Percentiles rank a stretch among this genome's conserved stretches.
Conservation (phyloP, 441 rosid species). For the Cnidoscolus chayamansa region DNA sequence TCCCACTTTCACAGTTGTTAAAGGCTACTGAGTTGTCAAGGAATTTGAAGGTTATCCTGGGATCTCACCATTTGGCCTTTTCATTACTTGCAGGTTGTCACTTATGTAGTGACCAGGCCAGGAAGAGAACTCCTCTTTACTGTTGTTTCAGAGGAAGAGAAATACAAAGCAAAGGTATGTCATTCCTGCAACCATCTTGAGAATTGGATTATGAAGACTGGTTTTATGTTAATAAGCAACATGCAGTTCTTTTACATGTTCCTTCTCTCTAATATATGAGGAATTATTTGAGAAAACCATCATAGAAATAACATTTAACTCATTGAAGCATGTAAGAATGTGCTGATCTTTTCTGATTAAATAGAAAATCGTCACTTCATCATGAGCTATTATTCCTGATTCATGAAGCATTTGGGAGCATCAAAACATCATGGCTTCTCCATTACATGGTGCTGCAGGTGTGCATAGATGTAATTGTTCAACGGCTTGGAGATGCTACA, state of each 20-base stretch:
- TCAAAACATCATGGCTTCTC: constrained; percentile 8
- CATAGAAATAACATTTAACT: neutral
- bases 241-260: neutral
- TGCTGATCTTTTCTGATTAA: neutral
- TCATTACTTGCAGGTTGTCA: constrained; percentile 58
- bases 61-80: neutral
- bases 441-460: constrained; percentile 41
- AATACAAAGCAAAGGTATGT: constrained; percentile 69
- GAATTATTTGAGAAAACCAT: neutral
- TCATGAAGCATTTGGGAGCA: neutral
- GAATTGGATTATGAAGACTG: neutral
- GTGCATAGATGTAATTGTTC: constrained; percentile 80
- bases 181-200: neutral
- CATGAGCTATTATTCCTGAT: neutral
- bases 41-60: neutral
- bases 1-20: neutral
- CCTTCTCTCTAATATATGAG: neutral
- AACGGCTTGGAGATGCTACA: constrained; percentile 94
- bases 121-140: constrained; percentile 92
- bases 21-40: neutral
- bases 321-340: neutral
- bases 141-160: constrained; percentile 87
- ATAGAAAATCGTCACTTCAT: neutral
- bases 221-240: neutral
- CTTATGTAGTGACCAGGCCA: constrained; percentile 83